A percentile compares a stretch with the other conserved stretches of the same genome.
These are phyloP conservation scores for Volutella citrinella DNA, from an alignment of 2,329 filamentous ascomycete species.

Conservation along the genomic window DNA sequence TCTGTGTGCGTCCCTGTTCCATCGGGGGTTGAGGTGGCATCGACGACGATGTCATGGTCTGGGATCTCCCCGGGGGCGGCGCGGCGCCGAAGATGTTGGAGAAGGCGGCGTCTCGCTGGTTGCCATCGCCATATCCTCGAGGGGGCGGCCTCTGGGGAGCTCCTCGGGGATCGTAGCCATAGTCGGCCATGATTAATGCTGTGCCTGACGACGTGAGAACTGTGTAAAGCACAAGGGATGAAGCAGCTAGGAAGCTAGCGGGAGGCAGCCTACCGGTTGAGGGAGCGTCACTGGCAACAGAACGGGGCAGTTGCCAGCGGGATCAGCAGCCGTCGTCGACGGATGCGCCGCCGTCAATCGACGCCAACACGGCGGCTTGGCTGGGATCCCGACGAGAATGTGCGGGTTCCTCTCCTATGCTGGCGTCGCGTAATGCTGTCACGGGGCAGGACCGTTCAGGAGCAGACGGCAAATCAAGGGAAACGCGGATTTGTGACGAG, in stretches of 20 bases:
- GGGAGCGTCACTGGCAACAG: conserved; percentile 17
- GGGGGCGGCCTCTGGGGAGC: conserved; percentile 36
- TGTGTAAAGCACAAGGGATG: conserved; percentile 11
- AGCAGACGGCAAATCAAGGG: conserved; percentile 8
- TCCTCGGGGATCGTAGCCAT: conserved; percentile 52
- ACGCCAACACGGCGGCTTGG: conserved; percentile 24
- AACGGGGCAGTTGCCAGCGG: conserved; percentile 22
- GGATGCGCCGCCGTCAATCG: conserved; percentile 32
- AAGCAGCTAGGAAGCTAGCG: background rate
- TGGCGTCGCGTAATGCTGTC: conserved; percentile 13
- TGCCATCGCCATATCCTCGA: conserved; percentile 48
- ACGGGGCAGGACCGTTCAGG: conserved; percentile 14
- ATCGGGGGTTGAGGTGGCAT: conserved; percentile 50
- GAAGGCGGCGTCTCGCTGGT: conserved; percentile 90
- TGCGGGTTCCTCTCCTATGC: conserved; percentile 12
- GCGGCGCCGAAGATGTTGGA: conserved; percentile 91
- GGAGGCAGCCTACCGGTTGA: conserved; percentile 13
- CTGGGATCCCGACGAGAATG: conserved; percentile 12
- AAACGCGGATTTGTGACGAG: conserved; percentile 16
- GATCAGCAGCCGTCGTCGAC: conserved; percentile 28
- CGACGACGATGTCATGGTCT: conserved; percentile 88
- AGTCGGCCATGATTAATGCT: conserved; percentile 52
- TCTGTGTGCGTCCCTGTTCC: conserved; percentile 69
- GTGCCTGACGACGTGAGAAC: conserved; percentile 12
- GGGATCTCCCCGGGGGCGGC: conserved; percentile 83